Evolutionary conservation across 805 yeast species (phyloP), one percentile per base, ranked within the genome.

Genomic region (Candida succiphila): DNA sequence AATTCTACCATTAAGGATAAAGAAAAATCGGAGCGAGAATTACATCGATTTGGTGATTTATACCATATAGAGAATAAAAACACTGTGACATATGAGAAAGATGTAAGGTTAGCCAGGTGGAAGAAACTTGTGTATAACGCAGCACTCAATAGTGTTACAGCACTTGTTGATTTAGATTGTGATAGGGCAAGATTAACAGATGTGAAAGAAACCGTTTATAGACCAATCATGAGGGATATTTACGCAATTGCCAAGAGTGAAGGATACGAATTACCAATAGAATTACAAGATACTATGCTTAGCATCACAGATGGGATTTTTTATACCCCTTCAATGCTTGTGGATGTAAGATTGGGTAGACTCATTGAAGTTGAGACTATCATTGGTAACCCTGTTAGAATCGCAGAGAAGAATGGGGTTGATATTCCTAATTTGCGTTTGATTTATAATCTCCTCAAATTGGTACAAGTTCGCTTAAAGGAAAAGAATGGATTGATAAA

Each of bases 391-490:
- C 60, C 42, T 31, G 34, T 41, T 4, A 43, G 45, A 27, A 50
- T 65, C 10, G 73, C 71, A 0, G 39, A 51, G 32, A 51, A 49
- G 29, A 58, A 62, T 37, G 57, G 58, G 2, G 58, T 69, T 9
- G 38, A 49, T 5, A 65, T 78, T 2, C 94, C 94, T 1, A 60
- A 65, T 8, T 65, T 84, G 33, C 54, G 62, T 1, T 57, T 72
- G 44, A 47, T 82, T 30, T 82, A 81, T 50, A 54, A 61, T 21
- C 57, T 82, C 32, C 62, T 82, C 35, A 62, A 67, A 29, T 63
- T 79, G 49, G 64, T 69, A 31, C 92, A 82, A 55, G 70, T 72
- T 45, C 58, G 68, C 38, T 54, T 75, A 27, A 72, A 71, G 51
- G 89, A 81, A 47, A 48, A 58, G 27, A 54, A 53, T 29, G 50